Evolutionary conservation across 768 basidiomycete genomes (phyloP), one percentile per base, ranked within the genome.

Genomic region (Bullera alba): DNA sequence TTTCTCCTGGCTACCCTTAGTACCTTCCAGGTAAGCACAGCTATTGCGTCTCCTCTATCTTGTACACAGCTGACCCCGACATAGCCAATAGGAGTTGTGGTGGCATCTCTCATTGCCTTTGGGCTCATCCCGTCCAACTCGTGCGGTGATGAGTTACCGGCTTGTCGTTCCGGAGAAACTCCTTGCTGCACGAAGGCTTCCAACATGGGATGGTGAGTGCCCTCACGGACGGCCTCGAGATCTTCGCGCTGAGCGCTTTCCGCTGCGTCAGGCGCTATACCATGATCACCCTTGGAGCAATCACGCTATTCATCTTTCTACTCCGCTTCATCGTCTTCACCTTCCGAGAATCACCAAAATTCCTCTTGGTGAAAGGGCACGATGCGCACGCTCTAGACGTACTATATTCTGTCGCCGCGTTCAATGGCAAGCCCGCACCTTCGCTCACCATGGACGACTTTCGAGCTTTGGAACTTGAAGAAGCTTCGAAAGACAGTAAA

Each of bases 311-410:
- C 34, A 76, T 80, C 68, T 82, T 80, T 65, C 56, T 80, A 46
- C 50, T 75, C 49, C 80, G 81, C 16, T 81, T 79, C 70, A 60
- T 79, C 42, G 66, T 81, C 17, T 82, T 83, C 57, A 76, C 77
- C 56, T 72, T 83, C 35, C 78, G 79, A 51, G 82, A 82, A 66
- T 79, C 79, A 0, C 77, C 81, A 5, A 83, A 83, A 60, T 83
- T 77, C 63, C 75, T 82, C 29, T 71, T 81, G 17, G 76, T 77
- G 1, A 78, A 80, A 60, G 79, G 79, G 16, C 77, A 78, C 32
- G 81, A 83, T 57, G 73, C 74, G 41, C 78, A 81, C 29, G 81
- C 81, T 4, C 66, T 82, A 21, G 67, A 72, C 16, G 71, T 75
- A 19, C 37, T 75, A 12, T 53, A 71, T 51, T 48, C 49, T 2